Base-by-base conservation (phyloP, 176 grass and related monocot genomes). In the Aegilops umbellulata region DNA sequence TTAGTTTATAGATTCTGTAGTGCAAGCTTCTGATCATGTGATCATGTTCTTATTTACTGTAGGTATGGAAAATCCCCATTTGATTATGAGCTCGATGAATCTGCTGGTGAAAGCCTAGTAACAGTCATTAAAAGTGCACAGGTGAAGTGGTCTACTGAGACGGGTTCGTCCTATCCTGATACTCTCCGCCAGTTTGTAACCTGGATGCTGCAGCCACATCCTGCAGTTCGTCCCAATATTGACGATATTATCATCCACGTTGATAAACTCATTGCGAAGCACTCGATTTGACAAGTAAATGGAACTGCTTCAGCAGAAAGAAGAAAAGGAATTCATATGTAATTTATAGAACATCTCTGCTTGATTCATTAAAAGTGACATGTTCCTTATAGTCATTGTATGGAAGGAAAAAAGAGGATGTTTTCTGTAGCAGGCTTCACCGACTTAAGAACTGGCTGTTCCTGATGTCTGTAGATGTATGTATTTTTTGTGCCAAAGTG, bases 161-260 rank as follows among this genome's bases (percentile, higher is more conserved):
- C 70, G 2, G 82, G 83, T 20, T 81, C 85, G 1, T 65, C 85
- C 29, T 93, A 93, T 44, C 95, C 93, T 6, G 91, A 95, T 63
- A 67, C 76, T 41, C 87, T 97, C 25, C 89, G 80, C 53, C 93
- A 95, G 64, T 97, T 97, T 14, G 55, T 97, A 46, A 88, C 65
- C 70, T 97, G 95, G 95, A 97, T 98, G 93, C 87, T 98, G 77
- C 95, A 98, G 83, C 95, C 95, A 76, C 80, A 98, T 23, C 91
- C 91, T 29, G 85, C 95, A 27, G 82, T 98, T 68, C 89, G 95
- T 38, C 95, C 95, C 34, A 80, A 87, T 41, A 93, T 98, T 14
- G 89, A 95, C 27, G 95, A 95, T 81, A 90, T 98, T 81, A 90
- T 98, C 90, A 87, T 98, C 53, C 95, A 98, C 13, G 95, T 95